Conservation (phyloP, 2,329 filamentous ascomycete species). For the Nemania sp. region DNA sequence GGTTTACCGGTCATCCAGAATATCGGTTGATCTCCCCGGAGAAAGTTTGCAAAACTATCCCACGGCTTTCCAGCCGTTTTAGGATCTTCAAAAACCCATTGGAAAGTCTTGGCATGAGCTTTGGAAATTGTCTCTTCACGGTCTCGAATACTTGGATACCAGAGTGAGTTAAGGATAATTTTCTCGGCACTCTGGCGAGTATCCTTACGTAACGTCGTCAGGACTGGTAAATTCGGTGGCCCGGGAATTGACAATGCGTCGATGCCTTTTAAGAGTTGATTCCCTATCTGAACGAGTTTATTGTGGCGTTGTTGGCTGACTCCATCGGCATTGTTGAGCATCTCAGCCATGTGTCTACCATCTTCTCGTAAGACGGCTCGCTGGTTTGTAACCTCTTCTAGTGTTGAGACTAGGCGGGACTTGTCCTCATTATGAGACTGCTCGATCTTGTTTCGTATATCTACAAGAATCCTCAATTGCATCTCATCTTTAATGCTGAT, state of each 20-base stretch:
- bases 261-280: conserved; percentile 27
- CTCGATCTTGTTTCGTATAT: conserved; percentile 29
- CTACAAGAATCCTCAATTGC: conserved; percentile 37
- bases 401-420: conserved; percentile 19
- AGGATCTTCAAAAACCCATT: conserved; percentile 42
- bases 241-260: conserved; percentile 9
- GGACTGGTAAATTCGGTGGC: no score
- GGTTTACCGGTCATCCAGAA: conserved; percentile 48
- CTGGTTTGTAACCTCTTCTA: conserved; percentile 34
- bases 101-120: conserved; percentile 37
- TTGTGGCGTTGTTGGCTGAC: conserved; percentile 21
- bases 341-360: conserved; percentile 32
- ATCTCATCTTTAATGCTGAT: conserved; percentile 39
- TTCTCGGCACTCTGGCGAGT: conserved; percentile 17
- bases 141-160: conserved; percentile 37
- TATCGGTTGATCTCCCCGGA: conserved; percentile 22
- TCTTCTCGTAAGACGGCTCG: conserved; percentile 32
- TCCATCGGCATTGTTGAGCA: conserved; percentile 31
- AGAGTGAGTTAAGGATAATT: conserved; percentile 38
- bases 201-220: not conserved
- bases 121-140: conserved; percentile 40
- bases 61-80: conserved; percentile 25
- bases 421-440: conserved; percentile 27
- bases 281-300: conserved; percentile 24
- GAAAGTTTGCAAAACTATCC: conserved; percentile 40